Conservation (phyloP, 73 alveolate genomes). For the Paramecium bursaria region DNA sequence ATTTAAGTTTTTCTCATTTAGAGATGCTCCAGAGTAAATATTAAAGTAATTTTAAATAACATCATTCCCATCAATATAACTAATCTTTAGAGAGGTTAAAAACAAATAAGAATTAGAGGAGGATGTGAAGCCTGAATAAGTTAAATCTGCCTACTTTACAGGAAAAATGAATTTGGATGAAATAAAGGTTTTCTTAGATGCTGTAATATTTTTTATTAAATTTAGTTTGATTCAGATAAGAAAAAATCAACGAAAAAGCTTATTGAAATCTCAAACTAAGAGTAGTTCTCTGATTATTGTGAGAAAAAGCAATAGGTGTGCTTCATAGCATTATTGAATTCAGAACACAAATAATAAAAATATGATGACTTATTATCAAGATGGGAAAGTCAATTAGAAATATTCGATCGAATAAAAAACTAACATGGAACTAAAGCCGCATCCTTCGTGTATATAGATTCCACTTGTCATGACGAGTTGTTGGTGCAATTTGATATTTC, state of each 20-base stretch:
- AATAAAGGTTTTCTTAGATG: conserved; percentile 29
- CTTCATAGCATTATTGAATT: conserved; percentile 41
- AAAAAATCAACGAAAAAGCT: conserved; percentile 27
- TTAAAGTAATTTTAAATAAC: conserved; percentile 11
- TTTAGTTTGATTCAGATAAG: conserved; percentile 33
- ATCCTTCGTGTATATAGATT: conserved; percentile 23
- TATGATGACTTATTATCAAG: conserved; percentile 27
- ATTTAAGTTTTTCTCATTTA: neutral
- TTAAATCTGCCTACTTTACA: conserved; percentile 22
- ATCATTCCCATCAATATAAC: neutral
- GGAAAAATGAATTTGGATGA: conserved; percentile 38
- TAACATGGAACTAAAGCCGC: conserved; percentile 50
- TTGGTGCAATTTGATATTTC: conserved; percentile 33
- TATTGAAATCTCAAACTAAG: conserved; percentile 5
- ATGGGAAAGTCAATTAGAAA: conserved; percentile 56
- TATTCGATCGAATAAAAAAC: conserved; percentile 42
- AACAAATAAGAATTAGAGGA: conserved; percentile 44
- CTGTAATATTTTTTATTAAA: neutral
- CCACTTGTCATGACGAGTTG: conserved; percentile 50
- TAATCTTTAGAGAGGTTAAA: conserved; percentile 28
- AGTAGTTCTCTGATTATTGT: conserved; percentile 11
- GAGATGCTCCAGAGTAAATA: conserved; percentile 12
- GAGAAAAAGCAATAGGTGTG: neutral
- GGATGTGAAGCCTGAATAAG: conserved; percentile 39
- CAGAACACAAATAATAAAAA: conserved; percentile 38